A percentile compares a stretch with the other conserved stretches of the same genome.
These are phyloP conservation scores for Actinomucor elegans DNA, from an alignment of 371 early-diverging fungal species.

Conservation along the genomic window DNA sequence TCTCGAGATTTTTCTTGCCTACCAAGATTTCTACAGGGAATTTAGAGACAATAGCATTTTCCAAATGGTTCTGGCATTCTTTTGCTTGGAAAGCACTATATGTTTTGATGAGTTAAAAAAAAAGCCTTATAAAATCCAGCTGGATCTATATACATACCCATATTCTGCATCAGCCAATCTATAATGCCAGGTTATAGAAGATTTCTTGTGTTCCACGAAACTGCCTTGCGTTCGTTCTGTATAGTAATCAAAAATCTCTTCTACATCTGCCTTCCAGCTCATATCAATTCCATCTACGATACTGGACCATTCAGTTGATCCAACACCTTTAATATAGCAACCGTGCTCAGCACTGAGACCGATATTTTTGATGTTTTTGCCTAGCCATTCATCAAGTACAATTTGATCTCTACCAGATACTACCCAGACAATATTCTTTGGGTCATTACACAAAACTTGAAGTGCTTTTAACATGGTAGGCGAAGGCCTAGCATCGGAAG, in stretches of 20 bases:
- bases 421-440: constrained; percentile 83
- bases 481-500: constrained; percentile 68
- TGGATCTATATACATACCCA: constrained; percentile 52
- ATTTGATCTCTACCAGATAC: constrained; percentile 88
- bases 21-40: constrained; percentile 89
- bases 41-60: constrained; percentile 74
- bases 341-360: constrained; percentile 79
- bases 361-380: constrained; percentile 66
- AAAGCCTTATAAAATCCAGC: no score
- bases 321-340: constrained; percentile 53
- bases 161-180: constrained; percentile 82
- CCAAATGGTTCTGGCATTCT: constrained; percentile 86
- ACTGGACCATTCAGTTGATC: constrained; percentile 63
- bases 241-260: constrained; percentile 85
- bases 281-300: constrained; percentile 77
- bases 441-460: constrained; percentile 60
- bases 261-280: constrained; percentile 84
- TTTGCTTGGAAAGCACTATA: constrained; percentile 74
- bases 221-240: constrained; percentile 87
- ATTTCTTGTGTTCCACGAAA: constrained; percentile 84
- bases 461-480: constrained; percentile 67
- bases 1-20: constrained; percentile 95
- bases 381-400: constrained; percentile 84
- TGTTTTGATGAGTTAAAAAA: no score
- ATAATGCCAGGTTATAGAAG: constrained; percentile 91